A percentile compares a stretch with the other conserved stretches of the same genome.
phyloP scores from a whole-genome alignment of 106 monocot species.

The Acorus gramineus region DNA sequence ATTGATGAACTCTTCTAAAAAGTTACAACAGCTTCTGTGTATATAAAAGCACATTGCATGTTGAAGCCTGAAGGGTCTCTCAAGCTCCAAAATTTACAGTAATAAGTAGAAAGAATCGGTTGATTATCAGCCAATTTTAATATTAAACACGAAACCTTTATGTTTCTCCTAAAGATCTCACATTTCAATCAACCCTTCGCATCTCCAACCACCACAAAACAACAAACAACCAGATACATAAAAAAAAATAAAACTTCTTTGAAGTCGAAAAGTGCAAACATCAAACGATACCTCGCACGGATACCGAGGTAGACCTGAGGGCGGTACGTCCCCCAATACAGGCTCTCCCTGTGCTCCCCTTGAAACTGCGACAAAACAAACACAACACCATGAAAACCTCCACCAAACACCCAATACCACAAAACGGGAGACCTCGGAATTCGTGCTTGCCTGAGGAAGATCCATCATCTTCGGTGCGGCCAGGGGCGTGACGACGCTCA shows the following conservation, averaged over 20 bases:
- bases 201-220: background rate
- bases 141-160: too few species aligned
- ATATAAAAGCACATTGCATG: too few species aligned
- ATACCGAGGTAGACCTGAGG: constrained; percentile 88
- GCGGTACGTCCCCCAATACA: constrained; percentile 97
- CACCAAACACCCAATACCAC: background rate
- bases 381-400: background rate
- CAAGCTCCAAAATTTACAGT: too few species aligned
- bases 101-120: too few species aligned
- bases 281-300: constrained; percentile 56
- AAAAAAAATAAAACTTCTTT: background rate
- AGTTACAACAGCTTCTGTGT: too few species aligned
- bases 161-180: too few species aligned
- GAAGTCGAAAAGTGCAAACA: background rate
- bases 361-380: constrained; percentile 50
- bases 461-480: constrained; percentile 81
- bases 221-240: background rate
- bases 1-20: too few species aligned
- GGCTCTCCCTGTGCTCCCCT: constrained; percentile 85
- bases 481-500: constrained; percentile 63
- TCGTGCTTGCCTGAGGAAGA: constrained; percentile 58
- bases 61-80: too few species aligned
- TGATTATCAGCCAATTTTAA: too few species aligned
- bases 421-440: background rate
- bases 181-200: too few species aligned